phyloP scores from a whole-genome alignment of 2,329 filamentous ascomycete genomes.

The Ophiostoma novo-ulmi region DNA sequence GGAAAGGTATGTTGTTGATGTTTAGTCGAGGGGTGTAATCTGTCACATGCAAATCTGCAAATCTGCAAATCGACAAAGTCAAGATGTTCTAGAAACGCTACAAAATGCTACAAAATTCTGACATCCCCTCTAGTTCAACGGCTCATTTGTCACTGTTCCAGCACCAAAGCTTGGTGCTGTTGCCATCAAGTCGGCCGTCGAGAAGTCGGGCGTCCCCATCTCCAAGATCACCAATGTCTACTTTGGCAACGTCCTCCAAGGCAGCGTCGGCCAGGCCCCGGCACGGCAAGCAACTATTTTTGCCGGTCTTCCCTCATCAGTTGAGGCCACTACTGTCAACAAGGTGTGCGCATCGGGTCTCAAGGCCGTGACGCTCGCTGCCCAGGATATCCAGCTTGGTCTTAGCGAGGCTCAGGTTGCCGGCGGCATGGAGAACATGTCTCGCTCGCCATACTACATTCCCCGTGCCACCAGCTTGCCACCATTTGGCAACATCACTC shows the following conservation, averaged over 20 bases:
- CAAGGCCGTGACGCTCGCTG: conserved; percentile 85
- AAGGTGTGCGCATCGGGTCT: conserved; percentile 96
- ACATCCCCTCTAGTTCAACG: conserved; percentile 68
- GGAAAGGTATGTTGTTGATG: conserved; percentile 59
- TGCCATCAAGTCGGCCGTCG: conserved; percentile 85
- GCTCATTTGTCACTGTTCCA: conserved; percentile 74
- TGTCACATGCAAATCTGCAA: conserved; percentile 13
- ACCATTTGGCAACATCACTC: conserved; percentile 77
- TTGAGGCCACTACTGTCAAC: conserved; percentile 91
- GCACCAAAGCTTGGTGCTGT: conserved; percentile 84
- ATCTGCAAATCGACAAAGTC: background rate
- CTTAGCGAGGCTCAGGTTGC: conserved; percentile 83
- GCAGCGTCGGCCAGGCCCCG: conserved; percentile 77
- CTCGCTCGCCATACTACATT: conserved; percentile 83
- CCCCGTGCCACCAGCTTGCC: conserved; percentile 76
- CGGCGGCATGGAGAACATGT: conserved; percentile 98
- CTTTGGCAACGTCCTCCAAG: conserved; percentile 94
- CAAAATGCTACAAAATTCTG: background rate
- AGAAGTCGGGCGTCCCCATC: conserved; percentile 76
- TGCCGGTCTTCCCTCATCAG: conserved; percentile 71
- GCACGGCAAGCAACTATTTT: conserved; percentile 87
- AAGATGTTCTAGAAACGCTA: too few species aligned
- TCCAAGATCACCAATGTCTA: conserved; percentile 87
- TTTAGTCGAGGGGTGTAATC: background rate
- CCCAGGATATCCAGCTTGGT: conserved; percentile 90